phyloP scores from a whole-genome alignment of 2,329 filamentous ascomycete genomes.

The Leptographium lundbergii region DNA sequence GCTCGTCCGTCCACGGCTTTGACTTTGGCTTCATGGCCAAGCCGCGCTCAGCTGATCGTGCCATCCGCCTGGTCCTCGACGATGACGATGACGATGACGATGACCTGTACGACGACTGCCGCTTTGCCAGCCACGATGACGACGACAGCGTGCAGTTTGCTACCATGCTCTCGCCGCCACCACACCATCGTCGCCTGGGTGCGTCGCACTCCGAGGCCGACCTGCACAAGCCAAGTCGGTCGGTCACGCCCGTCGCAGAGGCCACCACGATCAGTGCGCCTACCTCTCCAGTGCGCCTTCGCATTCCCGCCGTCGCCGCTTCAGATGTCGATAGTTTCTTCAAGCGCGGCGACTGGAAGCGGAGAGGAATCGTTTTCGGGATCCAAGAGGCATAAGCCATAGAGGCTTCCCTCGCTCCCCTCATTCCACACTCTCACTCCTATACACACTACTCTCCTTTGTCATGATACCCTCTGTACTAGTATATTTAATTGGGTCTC shows the following conservation, averaged over 20 bases:
- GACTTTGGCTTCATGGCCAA: conserved; percentile 19
- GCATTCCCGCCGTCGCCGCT: conserved; percentile 10
- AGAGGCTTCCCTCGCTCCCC: neutral
- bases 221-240: conserved; percentile 3
- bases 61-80: conserved; percentile 6
- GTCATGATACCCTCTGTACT: neutral
- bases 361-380: conserved; percentile 21
- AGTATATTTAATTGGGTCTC: neutral
- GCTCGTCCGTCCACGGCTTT: conserved; percentile 14
- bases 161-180: conserved; percentile 10
- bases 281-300: conserved; percentile 10
- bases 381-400: conserved; percentile 16
- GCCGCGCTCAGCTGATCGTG: conserved; percentile 6
- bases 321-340: conserved; percentile 17
- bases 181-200: conserved; percentile 8
- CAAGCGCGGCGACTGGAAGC: conserved; percentile 23
- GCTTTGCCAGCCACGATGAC: neutral
- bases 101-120: neutral
- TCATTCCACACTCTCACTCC: neutral
- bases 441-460: neutral
- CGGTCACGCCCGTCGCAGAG: conserved; percentile 4
- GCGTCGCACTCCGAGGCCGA: conserved; percentile 6
- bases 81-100: conserved; percentile 3
- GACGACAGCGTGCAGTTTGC: neutral
- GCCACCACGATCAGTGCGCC: conserved; percentile 1